A percentile compares a stretch with the other conserved stretches of the same genome.
Conservation (phyloP, 805 yeast species). For the Ogataea naganishii region DNA sequence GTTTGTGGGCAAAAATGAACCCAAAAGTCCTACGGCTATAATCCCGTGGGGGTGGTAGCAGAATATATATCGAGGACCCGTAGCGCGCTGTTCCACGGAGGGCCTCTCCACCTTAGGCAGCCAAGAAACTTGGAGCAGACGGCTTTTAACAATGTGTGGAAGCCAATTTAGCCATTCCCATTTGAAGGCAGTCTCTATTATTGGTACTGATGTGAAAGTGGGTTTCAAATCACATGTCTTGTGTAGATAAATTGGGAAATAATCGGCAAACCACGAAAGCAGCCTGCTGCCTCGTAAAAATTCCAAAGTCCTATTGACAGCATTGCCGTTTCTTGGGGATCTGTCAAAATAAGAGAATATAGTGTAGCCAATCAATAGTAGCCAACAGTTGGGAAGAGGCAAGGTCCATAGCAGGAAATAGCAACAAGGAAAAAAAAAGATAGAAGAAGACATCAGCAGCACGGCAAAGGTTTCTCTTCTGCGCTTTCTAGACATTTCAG, state of each 20-base stretch:
- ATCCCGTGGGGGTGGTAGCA: constrained; percentile 98
- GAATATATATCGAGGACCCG: constrained; percentile 76
- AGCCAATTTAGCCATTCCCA: too few relatives aligned
- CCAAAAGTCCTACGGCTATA: constrained; percentile 84
- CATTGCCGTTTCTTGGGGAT: constrained; percentile 70
- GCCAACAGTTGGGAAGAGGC: constrained; percentile 65
- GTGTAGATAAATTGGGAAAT: constrained; percentile 71
- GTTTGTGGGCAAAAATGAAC: constrained; percentile 75
- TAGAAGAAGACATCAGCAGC: constrained; percentile 65
- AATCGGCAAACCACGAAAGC: constrained; percentile 68
- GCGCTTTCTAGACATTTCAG: too few relatives aligned
- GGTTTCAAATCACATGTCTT: constrained; percentile 67
- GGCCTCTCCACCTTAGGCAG: too few relatives aligned
- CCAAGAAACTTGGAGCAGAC: too few relatives aligned
- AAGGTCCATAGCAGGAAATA: constrained; percentile 52
- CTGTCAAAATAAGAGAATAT: constrained; percentile 52
- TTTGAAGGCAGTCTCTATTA: constrained; percentile 3
- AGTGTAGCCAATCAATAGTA: constrained; percentile 54
- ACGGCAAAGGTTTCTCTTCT: constrained; percentile 62
- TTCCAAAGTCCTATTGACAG: constrained; percentile 44
- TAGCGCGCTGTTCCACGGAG: too few relatives aligned
- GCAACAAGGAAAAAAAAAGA: constrained; percentile 47
- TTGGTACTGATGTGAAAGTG: constrained; percentile 39
- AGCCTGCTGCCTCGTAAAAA: constrained; percentile 47
- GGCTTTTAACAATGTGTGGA: too few relatives aligned